A percentile compares a stretch with the other conserved stretches of the same genome.
These are phyloP conservation scores for Rhinocladiella similis DNA, from an alignment of 2,329 filamentous ascomycete genomes.

Conservation along the genomic window DNA sequence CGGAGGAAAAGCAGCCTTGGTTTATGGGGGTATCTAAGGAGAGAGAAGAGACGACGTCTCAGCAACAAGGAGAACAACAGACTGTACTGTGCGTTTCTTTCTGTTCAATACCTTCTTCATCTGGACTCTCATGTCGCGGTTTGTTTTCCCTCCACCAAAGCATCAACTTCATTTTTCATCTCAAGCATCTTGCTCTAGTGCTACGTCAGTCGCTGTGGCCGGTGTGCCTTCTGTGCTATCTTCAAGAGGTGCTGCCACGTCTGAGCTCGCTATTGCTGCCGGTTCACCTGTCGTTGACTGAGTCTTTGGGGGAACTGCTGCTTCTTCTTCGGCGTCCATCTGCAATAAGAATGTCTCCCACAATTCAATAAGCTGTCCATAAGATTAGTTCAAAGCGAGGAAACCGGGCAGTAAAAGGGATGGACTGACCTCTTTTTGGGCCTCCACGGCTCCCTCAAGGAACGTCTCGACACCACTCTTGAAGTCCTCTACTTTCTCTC, in stretches of 20 bases:
- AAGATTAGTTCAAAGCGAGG: slow-evolving; percentile 31
- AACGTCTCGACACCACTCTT: slow-evolving; percentile 98
- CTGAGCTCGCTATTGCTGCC: slow-evolving; percentile 3
- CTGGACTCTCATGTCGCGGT: not conserved
- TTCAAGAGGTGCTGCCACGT: not conserved
- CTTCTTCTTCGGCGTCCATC: slow-evolving; percentile 82
- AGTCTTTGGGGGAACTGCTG: slow-evolving; percentile 25
- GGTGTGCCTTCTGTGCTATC: slow-evolving; percentile 3
- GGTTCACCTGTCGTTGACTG: slow-evolving; percentile 6
- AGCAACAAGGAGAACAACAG: not conserved
- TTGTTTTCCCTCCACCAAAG: not conserved
- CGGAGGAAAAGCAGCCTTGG: not conserved
- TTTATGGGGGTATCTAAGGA: not conserved
- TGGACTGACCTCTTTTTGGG: slow-evolving; percentile 85
- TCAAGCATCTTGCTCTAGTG: slow-evolving; percentile 28
- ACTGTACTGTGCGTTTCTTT: not conserved
- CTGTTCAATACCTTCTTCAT: not conserved
- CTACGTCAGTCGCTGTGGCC: slow-evolving; percentile 27
- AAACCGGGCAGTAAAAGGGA: no score
- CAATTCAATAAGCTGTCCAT: slow-evolving; percentile 76
- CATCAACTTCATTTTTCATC: not conserved
- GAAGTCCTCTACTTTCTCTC: slow-evolving; percentile 98
- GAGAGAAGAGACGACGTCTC: not conserved
- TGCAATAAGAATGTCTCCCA: slow-evolving; percentile 99
- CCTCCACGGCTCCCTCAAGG: slow-evolving; percentile 92